Base-by-base conservation (phyloP, 1,139 yeast genomes). In the Meyerozyma guilliermondii region DNA sequence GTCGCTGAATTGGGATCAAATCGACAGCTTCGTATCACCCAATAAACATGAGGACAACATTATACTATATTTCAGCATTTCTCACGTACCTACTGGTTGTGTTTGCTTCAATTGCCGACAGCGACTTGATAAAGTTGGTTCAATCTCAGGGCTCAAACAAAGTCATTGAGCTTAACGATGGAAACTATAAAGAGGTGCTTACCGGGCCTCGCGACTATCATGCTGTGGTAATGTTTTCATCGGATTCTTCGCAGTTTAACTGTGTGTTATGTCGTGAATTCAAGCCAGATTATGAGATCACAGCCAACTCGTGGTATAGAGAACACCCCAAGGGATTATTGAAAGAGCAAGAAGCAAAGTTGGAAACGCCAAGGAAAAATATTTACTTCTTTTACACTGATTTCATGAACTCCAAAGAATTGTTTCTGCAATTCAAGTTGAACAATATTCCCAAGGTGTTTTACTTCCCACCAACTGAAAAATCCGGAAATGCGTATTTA, bases 391-490 rank as follows among this genome's bases (percentile, higher is more conserved):
- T 87, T 24, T 68, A 73, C 43, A 80, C 95, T 7, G 96, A 91
- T 56, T 82, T 87, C 55, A 65, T 73, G 42, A 78, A 78, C 36
- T 69, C 79, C 37, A 68, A 72, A 50, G 68, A 67, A 43, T 72
- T 74, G 51, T 88, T 84, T 71, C 72, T 68, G 55, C 60, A 60
- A 38, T 68, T 82, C 58, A 69, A 76, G 34, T 68, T 92, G 53
- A 78, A 79, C 53, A 81, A 81, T 47, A 95, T 92, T 33, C 98
- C 98, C 30, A 83, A 86, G 56, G 58, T 89, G 38, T 83, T 74
- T 63, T 64, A 83, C 47, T 84, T 81, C 60, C 65, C 74, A 4
- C 88, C 94, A 17, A 72, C 81, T n/a, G 61, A 71, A 38, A 55
- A 38, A 40, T 48, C 50, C 41, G 52, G 41, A 46, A 63, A 50